Evolutionary conservation across 2,329 filamentous ascomycete species (phyloP), one percentile per base, ranked within the genome.

Genomic region (Sporothrix euskadiensis): DNA sequence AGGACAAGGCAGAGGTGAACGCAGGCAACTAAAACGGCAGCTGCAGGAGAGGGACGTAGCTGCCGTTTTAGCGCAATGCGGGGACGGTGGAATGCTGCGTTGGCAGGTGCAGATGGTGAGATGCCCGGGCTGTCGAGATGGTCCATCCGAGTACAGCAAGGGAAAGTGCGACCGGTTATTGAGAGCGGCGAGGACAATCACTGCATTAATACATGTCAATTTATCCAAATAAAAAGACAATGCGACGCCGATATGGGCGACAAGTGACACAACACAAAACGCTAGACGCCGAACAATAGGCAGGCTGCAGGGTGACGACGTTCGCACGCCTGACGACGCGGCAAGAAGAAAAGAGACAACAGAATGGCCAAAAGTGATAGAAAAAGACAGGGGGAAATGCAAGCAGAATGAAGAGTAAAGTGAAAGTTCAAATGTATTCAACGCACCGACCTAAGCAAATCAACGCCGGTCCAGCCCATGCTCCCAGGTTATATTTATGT

Each of bases 381-480:
- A n/a, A 61, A 14, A 39, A 14, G 26, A 52, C 12, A 16, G 19
- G 6, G 19, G 8, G 32, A 35, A 30, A 1, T 32, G 16, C n/a
- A 39, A n/a, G 44, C 49, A 65, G 16, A 26, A 32, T 4, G 7
- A 4, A 49, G 52, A 57, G 32, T 12, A 26, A 41, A 22, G 63
- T 5, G 63, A 73, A 69, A 69, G 57, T 63, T 32, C 59, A 39
- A 71, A 41, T 75, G 71, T 71, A 75, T 74, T 75, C 70, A 32
- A 70, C 72, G 59, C 74, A 71, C 56, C 57, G 47, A 74, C 71
- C n/a, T 19, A 74, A 73, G 65, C 69, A 71, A 74, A 72, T 59
- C 73, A 75, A 75, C 74, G 74, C 74, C 74, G 68, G 74, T 41
- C 70, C 73, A 56, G 61, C 71, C 71, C 73, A 71, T 73, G 74